phyloP scores from a whole-genome alignment of 106 monocot species.

The Platanthera zijinensis region DNA sequence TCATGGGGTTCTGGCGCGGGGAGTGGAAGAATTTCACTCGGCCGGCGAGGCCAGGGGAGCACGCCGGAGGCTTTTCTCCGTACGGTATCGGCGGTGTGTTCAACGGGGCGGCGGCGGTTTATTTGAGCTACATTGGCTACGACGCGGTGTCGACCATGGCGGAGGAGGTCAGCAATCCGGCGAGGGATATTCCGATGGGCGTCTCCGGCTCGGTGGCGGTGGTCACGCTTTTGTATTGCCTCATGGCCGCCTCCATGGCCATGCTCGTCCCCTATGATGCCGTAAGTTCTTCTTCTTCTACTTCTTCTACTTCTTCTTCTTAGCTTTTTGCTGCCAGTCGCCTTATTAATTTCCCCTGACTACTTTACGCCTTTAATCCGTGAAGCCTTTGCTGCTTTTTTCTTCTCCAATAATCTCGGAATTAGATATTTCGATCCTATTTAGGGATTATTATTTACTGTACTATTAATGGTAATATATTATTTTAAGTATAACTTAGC shows the following conservation, averaged over 20 bases:
- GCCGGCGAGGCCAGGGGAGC: constrained; percentile 35
- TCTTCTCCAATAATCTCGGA: background rate
- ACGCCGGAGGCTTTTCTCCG: constrained; percentile 69
- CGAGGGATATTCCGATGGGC: constrained; percentile 81
- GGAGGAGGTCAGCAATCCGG: constrained; percentile 74
- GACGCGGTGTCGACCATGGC: constrained; percentile 99
- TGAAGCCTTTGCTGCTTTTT: background rate
- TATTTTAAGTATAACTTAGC: too few relatives aligned
- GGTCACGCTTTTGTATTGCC: constrained; percentile 79
- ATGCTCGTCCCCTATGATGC: constrained; percentile 88
- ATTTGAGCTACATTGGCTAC: constrained; percentile 94
- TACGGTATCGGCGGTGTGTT: constrained; percentile 64
- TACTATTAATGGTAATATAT: too few relatives aligned
- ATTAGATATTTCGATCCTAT: too few relatives aligned
- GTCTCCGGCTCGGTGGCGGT: constrained; percentile 80
- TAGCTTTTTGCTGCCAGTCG: background rate
- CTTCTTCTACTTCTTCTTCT: background rate
- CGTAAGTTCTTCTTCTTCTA: constrained; percentile 22
- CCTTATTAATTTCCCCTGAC: background rate
- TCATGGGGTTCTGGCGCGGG: constrained; percentile 66
- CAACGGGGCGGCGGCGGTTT: constrained; percentile 75
- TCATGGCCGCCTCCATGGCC: constrained; percentile 88
- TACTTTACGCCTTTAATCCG: background rate
- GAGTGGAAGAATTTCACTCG: constrained; percentile 46
- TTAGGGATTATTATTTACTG: too few relatives aligned